Evolutionary conservation across 139 green algal genomes (phyloP).

Genomic region (Yamagishiella unicocca): DNA sequence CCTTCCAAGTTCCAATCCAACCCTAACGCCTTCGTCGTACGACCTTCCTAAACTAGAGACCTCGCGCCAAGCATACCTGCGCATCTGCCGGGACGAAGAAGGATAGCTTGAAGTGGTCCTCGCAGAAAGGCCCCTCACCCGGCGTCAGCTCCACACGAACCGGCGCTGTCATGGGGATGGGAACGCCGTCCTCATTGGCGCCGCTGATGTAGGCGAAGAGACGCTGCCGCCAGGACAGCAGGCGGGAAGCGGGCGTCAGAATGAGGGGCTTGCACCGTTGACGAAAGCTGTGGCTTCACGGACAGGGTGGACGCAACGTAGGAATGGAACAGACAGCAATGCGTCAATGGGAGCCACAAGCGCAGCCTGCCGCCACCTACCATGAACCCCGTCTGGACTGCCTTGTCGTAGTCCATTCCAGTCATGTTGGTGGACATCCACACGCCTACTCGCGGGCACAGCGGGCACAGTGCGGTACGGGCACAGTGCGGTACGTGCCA

Average conservation of each 20-base stretch:
- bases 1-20: too few species aligned
- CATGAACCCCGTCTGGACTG: conserved; percentile 75
- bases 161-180: conserved; percentile 82
- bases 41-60: not conserved
- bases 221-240: too few species aligned
- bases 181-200: conserved; percentile 66
- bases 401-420: conserved; percentile 65
- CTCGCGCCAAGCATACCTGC: conserved; percentile 65
- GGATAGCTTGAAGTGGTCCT: conserved; percentile 77
- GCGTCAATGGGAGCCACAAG: too few species aligned
- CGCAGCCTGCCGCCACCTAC: too few species aligned
- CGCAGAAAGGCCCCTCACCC: conserved; percentile 62
- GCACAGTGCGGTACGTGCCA: too few species aligned
- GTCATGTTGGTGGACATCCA: conserved; percentile 78
- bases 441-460: conserved; percentile 51
- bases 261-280: not conserved
- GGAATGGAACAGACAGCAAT: too few species aligned
- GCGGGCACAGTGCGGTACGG: too few species aligned
- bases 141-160: conserved; percentile 59
- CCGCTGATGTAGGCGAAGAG: conserved; percentile 79
- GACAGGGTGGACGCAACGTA: not conserved
- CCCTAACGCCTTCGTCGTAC: too few species aligned
- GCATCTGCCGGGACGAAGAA: conserved; percentile 82
- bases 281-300: too few species aligned
- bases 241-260: too few species aligned